A percentile compares a stretch with the other conserved stretches of the same genome.
Conservation (phyloP, 768 basidiomycete genomes). For the Podaxis pistillaris region DNA sequence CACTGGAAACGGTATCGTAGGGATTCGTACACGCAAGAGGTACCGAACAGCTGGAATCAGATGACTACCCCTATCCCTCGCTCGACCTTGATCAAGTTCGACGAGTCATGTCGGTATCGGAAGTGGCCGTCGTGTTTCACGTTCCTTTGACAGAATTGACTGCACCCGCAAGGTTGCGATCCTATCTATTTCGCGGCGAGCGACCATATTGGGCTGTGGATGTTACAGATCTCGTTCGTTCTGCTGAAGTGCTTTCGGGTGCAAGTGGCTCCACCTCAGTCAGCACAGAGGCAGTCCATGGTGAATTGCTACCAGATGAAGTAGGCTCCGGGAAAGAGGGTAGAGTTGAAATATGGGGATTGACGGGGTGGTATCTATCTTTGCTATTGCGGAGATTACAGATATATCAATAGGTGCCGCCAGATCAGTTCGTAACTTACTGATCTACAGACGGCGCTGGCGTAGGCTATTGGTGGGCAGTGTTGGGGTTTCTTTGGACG, state of each 20-base stretch:
- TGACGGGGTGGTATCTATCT: constrained; percentile 82
- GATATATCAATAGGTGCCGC: constrained; percentile 37
- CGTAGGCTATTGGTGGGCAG: not conserved
- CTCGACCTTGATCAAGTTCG: constrained; percentile 50
- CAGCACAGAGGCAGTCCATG: constrained; percentile 26
- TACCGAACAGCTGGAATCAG: constrained; percentile 17
- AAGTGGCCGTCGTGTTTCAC: constrained; percentile 73
- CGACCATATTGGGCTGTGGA: constrained; percentile 66
- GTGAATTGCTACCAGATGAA: constrained; percentile 27
- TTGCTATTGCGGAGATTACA: constrained; percentile 56
- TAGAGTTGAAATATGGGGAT: constrained; percentile 73
- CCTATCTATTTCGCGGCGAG: constrained; percentile 52
- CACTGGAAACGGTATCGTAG: constrained; percentile 22
- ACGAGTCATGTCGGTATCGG: constrained; percentile 45
- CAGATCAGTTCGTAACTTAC: constrained; percentile 12
- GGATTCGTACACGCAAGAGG: constrained; percentile 36
- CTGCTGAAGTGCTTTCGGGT: constrained; percentile 26
- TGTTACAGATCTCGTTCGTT: constrained; percentile 56
- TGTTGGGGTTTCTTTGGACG: not conserved
- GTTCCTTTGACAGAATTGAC: constrained; percentile 56
- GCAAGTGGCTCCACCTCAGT: constrained; percentile 19
- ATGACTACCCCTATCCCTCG: constrained; percentile 57
- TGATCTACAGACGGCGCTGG: constrained; percentile 10
- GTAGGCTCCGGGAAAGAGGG: constrained; percentile 41
- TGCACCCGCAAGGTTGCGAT: constrained; percentile 45